Percentiles rank a stretch among this genome's conserved stretches.
Conservation (phyloP, 2,329 filamentous ascomycete species). For the Alternaria arborescens region DNA sequence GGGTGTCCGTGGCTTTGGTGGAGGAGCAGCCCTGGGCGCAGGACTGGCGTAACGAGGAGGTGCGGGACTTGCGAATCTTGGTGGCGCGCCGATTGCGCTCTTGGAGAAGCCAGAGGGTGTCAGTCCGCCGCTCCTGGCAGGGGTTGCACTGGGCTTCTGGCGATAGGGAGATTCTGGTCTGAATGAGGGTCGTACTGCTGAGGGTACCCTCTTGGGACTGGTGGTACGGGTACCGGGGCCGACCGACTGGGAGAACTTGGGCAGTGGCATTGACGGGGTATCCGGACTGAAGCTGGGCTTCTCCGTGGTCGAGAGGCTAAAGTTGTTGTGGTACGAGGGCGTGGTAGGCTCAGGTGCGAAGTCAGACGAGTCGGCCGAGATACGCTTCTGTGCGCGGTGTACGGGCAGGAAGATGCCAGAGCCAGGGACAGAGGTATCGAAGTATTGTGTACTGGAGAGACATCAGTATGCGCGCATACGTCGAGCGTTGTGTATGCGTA, state of each 20-base stretch:
- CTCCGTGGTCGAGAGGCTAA: constrained; percentile 66
- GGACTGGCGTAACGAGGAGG: constrained; percentile 69
- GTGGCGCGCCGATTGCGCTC: constrained; percentile 62
- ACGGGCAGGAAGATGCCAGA: constrained; percentile 94
- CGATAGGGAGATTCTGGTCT: constrained; percentile 86
- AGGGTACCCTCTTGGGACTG: constrained; percentile 75
- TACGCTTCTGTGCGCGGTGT: constrained; percentile 77
- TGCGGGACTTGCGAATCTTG: constrained; percentile 69
- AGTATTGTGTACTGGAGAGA: constrained; percentile 69
- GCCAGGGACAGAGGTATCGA: constrained; percentile 77
- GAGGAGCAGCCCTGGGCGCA: constrained; percentile 63
- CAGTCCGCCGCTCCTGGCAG: constrained; percentile 64
- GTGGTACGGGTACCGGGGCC: constrained; percentile 74
- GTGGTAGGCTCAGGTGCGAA: constrained; percentile 74
- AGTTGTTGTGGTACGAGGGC: constrained; percentile 62
- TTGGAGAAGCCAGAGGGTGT: constrained; percentile 64
- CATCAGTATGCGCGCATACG: constrained; percentile 18
- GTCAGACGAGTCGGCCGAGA: constrained; percentile 63
- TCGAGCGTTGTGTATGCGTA: constrained; percentile 55
- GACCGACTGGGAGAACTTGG: constrained; percentile 89
- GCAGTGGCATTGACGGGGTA: constrained; percentile 72
- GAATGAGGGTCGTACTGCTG: constrained; percentile 76
- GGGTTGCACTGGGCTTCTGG: constrained; percentile 58
- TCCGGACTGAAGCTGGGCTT: constrained; percentile 49
- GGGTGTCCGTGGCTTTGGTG: constrained; percentile 56